Percentiles rank a stretch among this genome's conserved stretches.
phyloP scores from a whole-genome alignment of 2,329 filamentous ascomycete species.

The Blastomyces emzantsi region DNA sequence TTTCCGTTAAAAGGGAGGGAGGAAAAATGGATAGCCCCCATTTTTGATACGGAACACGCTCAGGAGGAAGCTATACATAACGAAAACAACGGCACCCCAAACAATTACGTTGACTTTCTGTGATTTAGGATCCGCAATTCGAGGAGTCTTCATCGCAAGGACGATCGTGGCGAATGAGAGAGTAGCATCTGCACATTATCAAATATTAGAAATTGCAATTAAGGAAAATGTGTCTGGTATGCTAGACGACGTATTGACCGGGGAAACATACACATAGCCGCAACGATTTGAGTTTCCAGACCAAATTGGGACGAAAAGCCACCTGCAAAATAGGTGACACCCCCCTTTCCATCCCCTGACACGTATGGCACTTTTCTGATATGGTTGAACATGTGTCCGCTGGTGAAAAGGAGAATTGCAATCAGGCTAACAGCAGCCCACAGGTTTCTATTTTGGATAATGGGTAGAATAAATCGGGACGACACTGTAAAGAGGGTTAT shows the following conservation, averaged over 20 bases:
- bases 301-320: slow-evolving; percentile 94
- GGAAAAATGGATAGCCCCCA: slow-evolving; percentile 82
- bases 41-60: slow-evolving; percentile 95
- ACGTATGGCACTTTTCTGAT: slow-evolving; percentile 96
- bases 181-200: slow-evolving; percentile 52
- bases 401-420: slow-evolving; percentile 82
- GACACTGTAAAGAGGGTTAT: slow-evolving; percentile 61
- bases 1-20: slow-evolving; percentile 68
- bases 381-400: slow-evolving; percentile 99
- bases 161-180: slow-evolving; percentile 84
- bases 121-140: slow-evolving; percentile 63
- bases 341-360: slow-evolving; percentile 70
- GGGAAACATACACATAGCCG: slow-evolving; percentile 73
- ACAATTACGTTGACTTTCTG: slow-evolving; percentile 75
- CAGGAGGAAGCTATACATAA: slow-evolving; percentile 87
- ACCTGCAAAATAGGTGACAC: slow-evolving; percentile 78
- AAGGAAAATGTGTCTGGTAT: slow-evolving; percentile 12
- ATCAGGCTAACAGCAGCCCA: slow-evolving; percentile 91
- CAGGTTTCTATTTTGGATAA: slow-evolving; percentile 82
- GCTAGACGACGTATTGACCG: background rate
- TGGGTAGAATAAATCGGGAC: slow-evolving; percentile 68
- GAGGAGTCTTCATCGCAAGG: slow-evolving; percentile 86
- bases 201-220: slow-evolving; percentile 15
- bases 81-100: slow-evolving; percentile 67
- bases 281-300: slow-evolving; percentile 90